phyloP scores from a whole-genome alignment of 1,139 yeast species.

The Candida neerlandica region DNA sequence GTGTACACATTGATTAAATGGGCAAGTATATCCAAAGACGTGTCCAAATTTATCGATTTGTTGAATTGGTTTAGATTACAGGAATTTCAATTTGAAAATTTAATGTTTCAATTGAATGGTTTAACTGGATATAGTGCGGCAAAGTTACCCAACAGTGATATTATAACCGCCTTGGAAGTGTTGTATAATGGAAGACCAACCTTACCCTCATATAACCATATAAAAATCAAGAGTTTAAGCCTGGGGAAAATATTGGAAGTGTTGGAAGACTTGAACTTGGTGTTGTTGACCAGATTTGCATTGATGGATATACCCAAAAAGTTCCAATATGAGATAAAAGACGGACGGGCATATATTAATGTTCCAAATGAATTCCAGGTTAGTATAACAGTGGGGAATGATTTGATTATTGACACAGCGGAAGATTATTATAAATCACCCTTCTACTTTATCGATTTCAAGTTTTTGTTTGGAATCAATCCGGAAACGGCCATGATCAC shows the following conservation, averaged over 20 bases:
- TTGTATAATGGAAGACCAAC: conserved; percentile 77
- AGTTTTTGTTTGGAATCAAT: conserved; percentile 56
- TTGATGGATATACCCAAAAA: conserved; percentile 62
- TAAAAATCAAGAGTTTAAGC: conserved; percentile 53
- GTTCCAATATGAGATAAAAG: conserved; percentile 64
- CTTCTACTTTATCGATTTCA: conserved; percentile 76
- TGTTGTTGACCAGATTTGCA: conserved; percentile 76
- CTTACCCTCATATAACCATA: conserved; percentile 65
- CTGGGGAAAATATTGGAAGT: conserved; percentile 63
- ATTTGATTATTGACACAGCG: conserved; percentile 49
- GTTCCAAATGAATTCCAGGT: conserved; percentile 61
- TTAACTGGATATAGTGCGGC: conserved; percentile 77
- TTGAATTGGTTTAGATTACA: conserved; percentile 81
- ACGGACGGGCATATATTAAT: conserved; percentile 75
- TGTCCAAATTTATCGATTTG: conserved; percentile 76
- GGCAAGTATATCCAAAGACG: conserved; percentile 73
- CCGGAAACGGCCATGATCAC: conserved; percentile 38
- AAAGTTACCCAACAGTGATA: conserved; percentile 85
- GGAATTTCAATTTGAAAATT: conserved; percentile 71
- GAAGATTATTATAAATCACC: conserved; percentile 53
- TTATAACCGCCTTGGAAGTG: conserved; percentile 85
- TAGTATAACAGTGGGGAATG: conserved; percentile 26
- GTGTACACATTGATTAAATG: conserved; percentile 85
- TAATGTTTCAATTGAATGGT: conserved; percentile 52
- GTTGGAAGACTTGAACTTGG: conserved; percentile 69